Evolutionary conservation across 2,329 filamentous ascomycete species (phyloP).

Genomic region (Cercospora canescens): DNA sequence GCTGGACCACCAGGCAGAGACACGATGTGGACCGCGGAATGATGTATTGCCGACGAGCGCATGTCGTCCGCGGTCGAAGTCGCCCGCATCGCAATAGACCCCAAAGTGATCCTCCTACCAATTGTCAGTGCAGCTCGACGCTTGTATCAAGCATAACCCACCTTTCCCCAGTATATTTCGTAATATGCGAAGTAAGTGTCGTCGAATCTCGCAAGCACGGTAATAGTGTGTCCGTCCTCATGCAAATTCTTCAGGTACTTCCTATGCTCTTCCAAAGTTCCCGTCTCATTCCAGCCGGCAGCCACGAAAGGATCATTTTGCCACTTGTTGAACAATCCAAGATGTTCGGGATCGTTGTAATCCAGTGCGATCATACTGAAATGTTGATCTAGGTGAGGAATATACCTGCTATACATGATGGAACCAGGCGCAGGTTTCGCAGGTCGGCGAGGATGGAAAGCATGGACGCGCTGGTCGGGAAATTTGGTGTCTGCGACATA

Average conservation of each 20-base stretch:
- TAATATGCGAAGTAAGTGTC: slow-evolving; percentile 74
- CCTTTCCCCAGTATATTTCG: slow-evolving; percentile 77
- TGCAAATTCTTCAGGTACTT: slow-evolving; percentile 69
- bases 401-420: slow-evolving; percentile 75
- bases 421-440: slow-evolving; percentile 70
- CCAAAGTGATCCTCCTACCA: slow-evolving; percentile 56
- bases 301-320: slow-evolving; percentile 82
- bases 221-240: slow-evolving; percentile 70
- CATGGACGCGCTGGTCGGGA: slow-evolving; percentile 53
- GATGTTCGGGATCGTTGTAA: slow-evolving; percentile 62
- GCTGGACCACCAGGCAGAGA: slow-evolving; percentile 59
- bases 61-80: slow-evolving; percentile 62
- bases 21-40: slow-evolving; percentile 57
- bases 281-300: slow-evolving; percentile 77
- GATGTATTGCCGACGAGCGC: slow-evolving; percentile 59
- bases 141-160: not conserved
- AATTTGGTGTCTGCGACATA: slow-evolving; percentile 51
- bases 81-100: slow-evolving; percentile 56
- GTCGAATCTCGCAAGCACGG: slow-evolving; percentile 70
- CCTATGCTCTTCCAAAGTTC: slow-evolving; percentile 71
- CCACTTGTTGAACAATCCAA: slow-evolving; percentile 74
- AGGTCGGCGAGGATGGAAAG: slow-evolving; percentile 69
- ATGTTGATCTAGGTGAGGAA: slow-evolving; percentile 72
- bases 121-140: not conserved
- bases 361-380: slow-evolving; percentile 78